phyloP scores from a whole-genome alignment of 805 yeast genomes.

The Grigorovia humatica region DNA sequence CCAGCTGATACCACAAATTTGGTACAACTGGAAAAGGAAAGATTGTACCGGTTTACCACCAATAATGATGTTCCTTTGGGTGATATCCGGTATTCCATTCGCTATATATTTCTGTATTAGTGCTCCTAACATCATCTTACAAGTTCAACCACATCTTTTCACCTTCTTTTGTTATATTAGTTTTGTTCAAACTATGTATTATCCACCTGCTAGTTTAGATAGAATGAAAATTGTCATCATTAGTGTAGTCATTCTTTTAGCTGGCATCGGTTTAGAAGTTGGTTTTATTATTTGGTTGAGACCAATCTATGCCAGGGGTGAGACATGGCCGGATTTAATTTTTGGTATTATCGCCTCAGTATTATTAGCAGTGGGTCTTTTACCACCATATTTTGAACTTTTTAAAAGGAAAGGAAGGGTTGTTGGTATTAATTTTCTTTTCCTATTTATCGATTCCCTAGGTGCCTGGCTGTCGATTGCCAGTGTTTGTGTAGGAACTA shows the following conservation, averaged over 20 bases:
- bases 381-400: conserved; percentile 85
- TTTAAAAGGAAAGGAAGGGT: conserved; percentile 74
- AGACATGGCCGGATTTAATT: conserved; percentile 66
- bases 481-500: conserved; percentile 47
- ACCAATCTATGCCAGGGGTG: conserved; percentile 40
- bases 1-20: conserved; percentile 78
- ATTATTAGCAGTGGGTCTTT: conserved; percentile 60
- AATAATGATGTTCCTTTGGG: conserved; percentile 77
- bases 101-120: conserved; percentile 70
- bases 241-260: conserved; percentile 31
- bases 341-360: conserved; percentile 77
- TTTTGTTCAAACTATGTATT: conserved; percentile 55
- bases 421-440: conserved; percentile 78
- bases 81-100: conserved; percentile 67
- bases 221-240: conserved; percentile 29
- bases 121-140: conserved; percentile 63
- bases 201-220: conserved; percentile 53
- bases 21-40: conserved; percentile 60
- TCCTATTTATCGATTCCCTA: conserved; percentile 59
- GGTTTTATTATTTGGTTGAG: conserved; percentile 67
- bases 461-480: conserved; percentile 77
- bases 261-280: conserved; percentile 50
- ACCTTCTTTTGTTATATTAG: conserved; percentile 56
- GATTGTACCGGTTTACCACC: conserved; percentile 83
- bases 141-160: conserved; percentile 82